Percentiles rank a stretch among this genome's conserved stretches.
Conservation (phyloP, 108 stramenopile species). For the Schizochytrium sp. region DNA sequence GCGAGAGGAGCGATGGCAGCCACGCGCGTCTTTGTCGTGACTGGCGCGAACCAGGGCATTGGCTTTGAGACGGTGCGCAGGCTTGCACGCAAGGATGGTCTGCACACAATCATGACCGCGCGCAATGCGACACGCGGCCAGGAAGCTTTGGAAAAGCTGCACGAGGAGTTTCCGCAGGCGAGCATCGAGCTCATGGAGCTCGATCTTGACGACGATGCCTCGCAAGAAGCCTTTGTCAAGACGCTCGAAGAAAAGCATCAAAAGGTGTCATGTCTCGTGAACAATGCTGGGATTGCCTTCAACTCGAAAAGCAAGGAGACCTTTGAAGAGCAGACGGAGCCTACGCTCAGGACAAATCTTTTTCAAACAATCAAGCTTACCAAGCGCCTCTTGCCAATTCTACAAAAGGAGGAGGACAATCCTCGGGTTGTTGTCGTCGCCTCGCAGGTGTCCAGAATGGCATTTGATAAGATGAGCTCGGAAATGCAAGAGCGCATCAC, state of each 20-base stretch:
- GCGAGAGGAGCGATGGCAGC: not conserved
- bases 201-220: not conserved
- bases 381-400: slow-evolving; percentile 51
- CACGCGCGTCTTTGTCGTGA: slow-evolving; percentile 2
- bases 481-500: slow-evolving; percentile 24
- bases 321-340: slow-evolving; percentile 50
- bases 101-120: not conserved
- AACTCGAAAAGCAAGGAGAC: slow-evolving; percentile 59
- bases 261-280: not conserved
- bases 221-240: not conserved
- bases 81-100: not conserved
- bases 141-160: not conserved
- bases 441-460: slow-evolving; percentile 32
- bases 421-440: slow-evolving; percentile 60
- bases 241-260: not conserved
- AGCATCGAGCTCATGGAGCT: not conserved
- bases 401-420: slow-evolving; percentile 37
- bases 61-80: not conserved
- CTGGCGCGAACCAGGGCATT: slow-evolving; percentile 11
- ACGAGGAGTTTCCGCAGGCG: not conserved
- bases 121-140: not conserved
- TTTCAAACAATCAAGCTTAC: slow-evolving; percentile 60
- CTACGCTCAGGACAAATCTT: slow-evolving; percentile 59
- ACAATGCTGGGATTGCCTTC: slow-evolving; percentile 24
- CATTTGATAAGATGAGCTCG: slow-evolving; percentile 31